Evolutionary conservation across 306 rosid species (phyloP).

Genomic region (Quercus alba): DNA sequence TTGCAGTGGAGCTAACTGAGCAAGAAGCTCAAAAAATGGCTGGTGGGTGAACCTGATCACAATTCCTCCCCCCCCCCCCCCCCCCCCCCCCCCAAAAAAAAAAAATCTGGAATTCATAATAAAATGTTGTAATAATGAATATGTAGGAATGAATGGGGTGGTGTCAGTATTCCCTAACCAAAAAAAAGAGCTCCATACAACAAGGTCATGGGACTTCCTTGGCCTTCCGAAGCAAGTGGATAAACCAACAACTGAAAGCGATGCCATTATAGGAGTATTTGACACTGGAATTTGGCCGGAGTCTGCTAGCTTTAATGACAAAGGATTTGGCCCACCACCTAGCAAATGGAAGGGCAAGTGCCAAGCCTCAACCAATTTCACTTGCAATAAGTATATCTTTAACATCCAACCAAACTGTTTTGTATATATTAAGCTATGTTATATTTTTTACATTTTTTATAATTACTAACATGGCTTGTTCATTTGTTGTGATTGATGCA

Average conservation of each 20-base stretch:
- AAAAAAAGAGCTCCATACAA: constrained; percentile 39
- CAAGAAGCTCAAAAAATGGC: constrained; percentile 35
- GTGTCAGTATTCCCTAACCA: constrained; percentile 48
- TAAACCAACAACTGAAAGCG: constrained; percentile 25
- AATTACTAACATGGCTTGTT: too few species aligned
- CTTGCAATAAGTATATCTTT: constrained; percentile 42
- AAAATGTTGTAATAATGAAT: background rate
- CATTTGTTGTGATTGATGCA: too few species aligned
- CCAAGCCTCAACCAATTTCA: constrained; percentile 27
- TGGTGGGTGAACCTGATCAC: constrained; percentile 11
- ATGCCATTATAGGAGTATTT: constrained; percentile 41
- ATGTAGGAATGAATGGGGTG: constrained; percentile 41
- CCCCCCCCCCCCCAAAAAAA: background rate
- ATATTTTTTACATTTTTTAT: too few species aligned
- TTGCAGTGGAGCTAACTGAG: constrained; percentile 34
- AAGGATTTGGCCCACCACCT: constrained; percentile 46
- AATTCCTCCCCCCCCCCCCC: background rate
- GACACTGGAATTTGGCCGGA: constrained; percentile 60
- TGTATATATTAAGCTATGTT: too few species aligned
- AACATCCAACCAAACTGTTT: background rate
- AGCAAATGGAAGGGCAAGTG: constrained; percentile 56
- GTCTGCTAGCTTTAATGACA: constrained; percentile 37
- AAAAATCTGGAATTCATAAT: background rate
- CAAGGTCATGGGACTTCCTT: constrained; percentile 63
- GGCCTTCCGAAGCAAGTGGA: constrained; percentile 29